phyloP scores from a whole-genome alignment of 768 basidiomycete species.

The Tylopilus sp. region DNA sequence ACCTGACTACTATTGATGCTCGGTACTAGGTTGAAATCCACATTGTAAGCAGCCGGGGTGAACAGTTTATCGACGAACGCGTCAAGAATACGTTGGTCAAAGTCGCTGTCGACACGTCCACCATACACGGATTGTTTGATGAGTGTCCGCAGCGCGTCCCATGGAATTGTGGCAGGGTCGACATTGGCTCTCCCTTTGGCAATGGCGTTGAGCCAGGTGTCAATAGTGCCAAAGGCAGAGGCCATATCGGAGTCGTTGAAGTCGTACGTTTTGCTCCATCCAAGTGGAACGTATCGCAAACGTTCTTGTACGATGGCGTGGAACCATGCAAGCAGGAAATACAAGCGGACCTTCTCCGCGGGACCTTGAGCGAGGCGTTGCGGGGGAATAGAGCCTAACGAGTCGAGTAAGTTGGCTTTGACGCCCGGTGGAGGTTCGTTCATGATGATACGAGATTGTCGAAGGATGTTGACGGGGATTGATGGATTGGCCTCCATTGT shows the following conservation, averaged over 20 bases:
- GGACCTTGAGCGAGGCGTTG: slow-evolving; percentile 80
- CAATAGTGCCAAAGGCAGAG: slow-evolving; percentile 88
- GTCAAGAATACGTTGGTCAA: slow-evolving; percentile 90
- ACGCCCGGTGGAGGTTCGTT: slow-evolving; percentile 98
- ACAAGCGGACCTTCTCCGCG: slow-evolving; percentile 86
- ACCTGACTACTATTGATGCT: slow-evolving; percentile 52
- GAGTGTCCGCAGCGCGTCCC: slow-evolving; percentile 90
- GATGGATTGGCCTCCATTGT: slow-evolving; percentile 96
- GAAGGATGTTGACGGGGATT: slow-evolving; percentile 94
- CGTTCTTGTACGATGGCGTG: slow-evolving; percentile 98
- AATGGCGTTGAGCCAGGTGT: slow-evolving; percentile 76
- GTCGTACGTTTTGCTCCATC: slow-evolving; percentile 96
- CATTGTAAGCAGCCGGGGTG: slow-evolving; percentile 84
- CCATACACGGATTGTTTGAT: slow-evolving; percentile 97
- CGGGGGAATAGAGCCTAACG: slow-evolving; percentile 68
- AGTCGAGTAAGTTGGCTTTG: slow-evolving; percentile 93
- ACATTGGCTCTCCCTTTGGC: slow-evolving; percentile 90
- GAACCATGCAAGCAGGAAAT: slow-evolving; percentile 99
- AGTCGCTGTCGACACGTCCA: slow-evolving; percentile 90
- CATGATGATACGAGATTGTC: slow-evolving; percentile 95
- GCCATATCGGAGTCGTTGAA: slow-evolving; percentile 99
- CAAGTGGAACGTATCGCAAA: slow-evolving; percentile 90
- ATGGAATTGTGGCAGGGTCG: slow-evolving; percentile 88
- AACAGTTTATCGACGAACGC: slow-evolving; percentile 92
- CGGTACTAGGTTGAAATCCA: slow-evolving; percentile 87